phyloP scores from a whole-genome alignment of 148 eudicot genomes.

The Agrostemma githago region DNA sequence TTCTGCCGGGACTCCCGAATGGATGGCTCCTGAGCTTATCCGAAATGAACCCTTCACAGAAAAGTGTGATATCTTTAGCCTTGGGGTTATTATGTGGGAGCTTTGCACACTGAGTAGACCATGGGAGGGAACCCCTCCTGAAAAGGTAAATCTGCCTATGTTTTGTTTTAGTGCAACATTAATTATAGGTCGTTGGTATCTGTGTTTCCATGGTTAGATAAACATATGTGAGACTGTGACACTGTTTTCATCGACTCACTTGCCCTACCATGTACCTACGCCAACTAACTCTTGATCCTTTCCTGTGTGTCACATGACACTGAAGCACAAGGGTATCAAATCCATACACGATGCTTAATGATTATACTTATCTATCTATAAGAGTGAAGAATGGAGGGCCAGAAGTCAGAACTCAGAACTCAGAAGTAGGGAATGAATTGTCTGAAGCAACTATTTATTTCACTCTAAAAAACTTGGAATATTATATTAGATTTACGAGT shows the following conservation, averaged over 20 bases:
- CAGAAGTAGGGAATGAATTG: too few relatives aligned
- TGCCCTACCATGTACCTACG: background rate
- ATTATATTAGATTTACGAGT: too few relatives aligned
- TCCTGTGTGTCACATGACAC: background rate
- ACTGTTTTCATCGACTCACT: background rate
- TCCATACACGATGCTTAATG: background rate
- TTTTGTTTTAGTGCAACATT: background rate
- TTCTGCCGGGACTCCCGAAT: constrained; percentile 97
- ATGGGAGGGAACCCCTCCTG: constrained; percentile 92
- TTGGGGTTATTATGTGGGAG: constrained; percentile 99
- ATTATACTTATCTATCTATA: background rate
- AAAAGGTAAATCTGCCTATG: constrained; percentile 44
- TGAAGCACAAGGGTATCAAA: background rate
- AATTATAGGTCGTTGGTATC: background rate
- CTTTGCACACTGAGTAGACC: constrained; percentile 81
- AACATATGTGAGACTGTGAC: background rate
- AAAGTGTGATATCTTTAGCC: constrained; percentile 95
- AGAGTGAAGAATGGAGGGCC: background rate
- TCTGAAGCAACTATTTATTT: too few relatives aligned
- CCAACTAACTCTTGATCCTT: background rate
- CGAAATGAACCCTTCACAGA: constrained; percentile 94
- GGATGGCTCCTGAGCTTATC: constrained; percentile 99
- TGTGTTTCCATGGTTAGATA: background rate
- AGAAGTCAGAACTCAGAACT: background rate
- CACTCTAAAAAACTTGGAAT: too few relatives aligned